Conservation (phyloP, 2,329 filamentous ascomycete species). For the Diaporthe nobilis region DNA sequence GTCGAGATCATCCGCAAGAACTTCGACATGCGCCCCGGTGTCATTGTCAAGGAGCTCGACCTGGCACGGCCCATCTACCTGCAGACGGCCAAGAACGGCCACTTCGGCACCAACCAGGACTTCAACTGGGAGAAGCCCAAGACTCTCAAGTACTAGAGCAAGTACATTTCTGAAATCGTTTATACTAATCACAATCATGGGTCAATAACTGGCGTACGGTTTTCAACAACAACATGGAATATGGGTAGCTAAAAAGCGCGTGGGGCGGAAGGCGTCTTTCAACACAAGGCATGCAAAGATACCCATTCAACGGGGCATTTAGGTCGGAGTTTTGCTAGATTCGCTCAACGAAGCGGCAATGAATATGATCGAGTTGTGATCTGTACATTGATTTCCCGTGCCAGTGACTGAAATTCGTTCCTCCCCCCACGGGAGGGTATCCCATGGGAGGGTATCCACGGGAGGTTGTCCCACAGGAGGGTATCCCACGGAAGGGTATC, state of each 20-base stretch:
- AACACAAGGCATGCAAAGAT: constrained; percentile 47
- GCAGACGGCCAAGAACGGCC: constrained; percentile 99
- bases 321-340: constrained; percentile 36
- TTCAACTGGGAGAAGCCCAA: constrained; percentile 99
- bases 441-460: no score
- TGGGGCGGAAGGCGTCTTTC: constrained; percentile 50
- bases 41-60: constrained; percentile 98
- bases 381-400: background rate
- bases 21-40: constrained; percentile 98
- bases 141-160: constrained; percentile 85
- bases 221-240: constrained; percentile 47
- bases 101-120: constrained; percentile 96
- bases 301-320: constrained; percentile 37
- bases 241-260: constrained; percentile 35
- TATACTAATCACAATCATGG: constrained; percentile 37
- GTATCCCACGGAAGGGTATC: no score
- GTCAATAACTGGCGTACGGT: constrained; percentile 52
- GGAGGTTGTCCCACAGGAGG: no score
- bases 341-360: constrained; percentile 34
- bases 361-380: constrained; percentile 33
- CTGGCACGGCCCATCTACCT: constrained; percentile 97
- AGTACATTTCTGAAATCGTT: constrained; percentile 30
- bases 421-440: no score
- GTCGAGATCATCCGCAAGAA: constrained; percentile 95
- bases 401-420: background rate